Evolutionary conservation across 495 filamentous ascomycete species (phyloP).

Genomic region (Daldinia decipiens): DNA sequence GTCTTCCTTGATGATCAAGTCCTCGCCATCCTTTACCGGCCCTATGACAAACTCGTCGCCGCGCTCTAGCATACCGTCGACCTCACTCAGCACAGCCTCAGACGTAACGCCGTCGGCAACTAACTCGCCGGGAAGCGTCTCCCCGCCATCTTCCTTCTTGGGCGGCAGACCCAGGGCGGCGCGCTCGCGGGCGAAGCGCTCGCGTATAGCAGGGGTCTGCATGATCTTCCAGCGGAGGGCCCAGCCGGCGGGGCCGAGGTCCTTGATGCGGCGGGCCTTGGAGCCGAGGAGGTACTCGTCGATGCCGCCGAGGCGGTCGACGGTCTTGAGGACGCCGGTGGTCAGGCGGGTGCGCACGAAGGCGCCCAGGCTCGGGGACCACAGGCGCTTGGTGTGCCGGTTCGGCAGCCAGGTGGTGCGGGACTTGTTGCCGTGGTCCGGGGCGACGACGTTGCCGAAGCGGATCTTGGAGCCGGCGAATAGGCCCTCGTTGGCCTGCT

Average conservation of each 20-base stretch:
- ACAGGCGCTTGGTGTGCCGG: conserved; percentile 80
- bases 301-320: conserved; percentile 86
- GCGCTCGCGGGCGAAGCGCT: conserved; percentile 67
- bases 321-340: conserved; percentile 80
- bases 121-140: conserved; percentile 54
- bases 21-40: conserved; percentile 45
- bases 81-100: conserved; percentile 49
- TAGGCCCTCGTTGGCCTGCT: conserved; percentile 86
- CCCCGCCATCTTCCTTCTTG: conserved; percentile 37
- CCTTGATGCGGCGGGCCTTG: conserved; percentile 76
- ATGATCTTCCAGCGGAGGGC: conserved; percentile 84
- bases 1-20: conserved; percentile 38
- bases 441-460: conserved; percentile 91
- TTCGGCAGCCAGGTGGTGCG: conserved; percentile 90
- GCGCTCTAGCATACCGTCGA: conserved; percentile 51
- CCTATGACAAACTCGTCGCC: conserved; percentile 56
- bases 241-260: conserved; percentile 90
- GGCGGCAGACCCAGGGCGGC: conserved; percentile 51
- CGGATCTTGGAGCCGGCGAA: conserved; percentile 82
- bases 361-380: conserved; percentile 69
- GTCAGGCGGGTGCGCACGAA: conserved; percentile 79
- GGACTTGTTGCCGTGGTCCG: conserved; percentile 81
- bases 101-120: conserved; percentile 45
- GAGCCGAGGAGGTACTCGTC: conserved; percentile 88
- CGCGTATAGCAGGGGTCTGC: conserved; percentile 72